Percentiles rank a stretch among this genome's conserved stretches.
phyloP scores from a whole-genome alignment of 768 basidiomycete species.

The Phaeotremella fagi region DNA sequence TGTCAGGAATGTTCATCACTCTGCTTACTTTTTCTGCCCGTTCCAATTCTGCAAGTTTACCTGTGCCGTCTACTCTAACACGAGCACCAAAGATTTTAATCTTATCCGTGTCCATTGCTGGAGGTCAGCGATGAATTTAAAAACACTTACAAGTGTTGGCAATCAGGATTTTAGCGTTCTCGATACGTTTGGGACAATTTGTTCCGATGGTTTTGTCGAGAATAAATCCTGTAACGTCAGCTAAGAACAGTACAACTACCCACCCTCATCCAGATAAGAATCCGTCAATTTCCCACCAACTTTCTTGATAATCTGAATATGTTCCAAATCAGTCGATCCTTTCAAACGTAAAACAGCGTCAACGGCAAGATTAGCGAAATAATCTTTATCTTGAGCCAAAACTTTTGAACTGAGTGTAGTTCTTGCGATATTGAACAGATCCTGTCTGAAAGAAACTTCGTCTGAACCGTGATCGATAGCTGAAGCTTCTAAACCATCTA shows the following conservation, averaged over 20 bases:
- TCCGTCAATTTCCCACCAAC: conserved; percentile 98
- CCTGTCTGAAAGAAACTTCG: conserved; percentile 69
- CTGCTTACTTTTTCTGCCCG: conserved; percentile 78
- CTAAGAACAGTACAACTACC: conserved; percentile 9
- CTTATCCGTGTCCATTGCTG: conserved; percentile 99
- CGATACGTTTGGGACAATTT: conserved; percentile 89
- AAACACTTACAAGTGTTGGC: conserved; percentile 84
- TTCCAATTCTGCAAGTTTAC: conserved; percentile 96
- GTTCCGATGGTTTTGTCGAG: conserved; percentile 92
- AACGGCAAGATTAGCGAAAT: conserved; percentile 96
- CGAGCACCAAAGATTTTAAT: conserved; percentile 98
- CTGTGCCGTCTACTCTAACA: conserved; percentile 90
- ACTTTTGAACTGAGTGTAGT: conserved; percentile 97
- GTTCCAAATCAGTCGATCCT: conserved; percentile 93
- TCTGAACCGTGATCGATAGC: conserved; percentile 79
- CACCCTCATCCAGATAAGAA: conserved; percentile 94
- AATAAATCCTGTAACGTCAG: conserved; percentile 71
- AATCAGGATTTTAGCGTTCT: conserved; percentile 92
- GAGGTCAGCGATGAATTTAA: not conserved
- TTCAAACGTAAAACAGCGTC: conserved; percentile 91
- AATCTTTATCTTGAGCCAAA: conserved; percentile 90
- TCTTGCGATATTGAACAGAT: conserved; percentile 91
- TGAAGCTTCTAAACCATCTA: conserved; percentile 74
- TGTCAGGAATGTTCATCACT: not conserved
- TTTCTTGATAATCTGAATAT: conserved; percentile 99